phyloP scores from a whole-genome alignment of 2,329 filamentous ascomycete genomes.

The Dactylellina haptotyla region DNA sequence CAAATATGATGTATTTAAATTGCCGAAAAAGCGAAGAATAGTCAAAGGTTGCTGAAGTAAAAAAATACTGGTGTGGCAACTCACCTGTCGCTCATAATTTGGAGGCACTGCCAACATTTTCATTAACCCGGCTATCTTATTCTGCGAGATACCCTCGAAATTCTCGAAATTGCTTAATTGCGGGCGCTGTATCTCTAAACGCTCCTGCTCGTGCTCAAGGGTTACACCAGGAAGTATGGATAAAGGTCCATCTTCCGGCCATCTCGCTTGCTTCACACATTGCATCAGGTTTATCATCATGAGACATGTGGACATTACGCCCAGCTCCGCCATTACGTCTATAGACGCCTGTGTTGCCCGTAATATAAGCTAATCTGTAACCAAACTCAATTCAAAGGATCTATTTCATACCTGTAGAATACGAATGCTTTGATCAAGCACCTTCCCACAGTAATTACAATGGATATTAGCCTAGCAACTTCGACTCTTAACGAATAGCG shows the following conservation, averaged over 20 bases:
- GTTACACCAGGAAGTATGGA: conserved; percentile 81
- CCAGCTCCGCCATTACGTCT: conserved; percentile 91
- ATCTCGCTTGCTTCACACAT: conserved; percentile 89
- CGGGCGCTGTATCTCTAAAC: conserved; percentile 10
- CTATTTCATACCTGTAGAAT: conserved; percentile 74
- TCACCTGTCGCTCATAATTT: conserved; percentile 52
- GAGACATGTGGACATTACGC: conserved; percentile 78
- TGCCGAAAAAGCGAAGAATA: conserved; percentile 17
- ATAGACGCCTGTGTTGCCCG: conserved; percentile 72
- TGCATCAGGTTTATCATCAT: conserved; percentile 88
- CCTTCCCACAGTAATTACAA: conserved; percentile 66
- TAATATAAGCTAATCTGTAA: conserved; percentile 34
- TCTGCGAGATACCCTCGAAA: conserved; percentile 36
- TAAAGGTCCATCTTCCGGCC: conserved; percentile 83
- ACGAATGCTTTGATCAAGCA: conserved; percentile 95
- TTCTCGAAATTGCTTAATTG: conserved; percentile 37
- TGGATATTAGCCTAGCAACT: conserved; percentile 17
- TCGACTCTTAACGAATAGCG: not conserved
- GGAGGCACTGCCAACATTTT: conserved; percentile 31
- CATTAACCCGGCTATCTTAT: conserved; percentile 16
- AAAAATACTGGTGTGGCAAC: not conserved
- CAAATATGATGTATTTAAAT: conserved; percentile 4
- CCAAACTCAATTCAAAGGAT: not conserved
- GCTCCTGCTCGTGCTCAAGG: conserved; percentile 59
- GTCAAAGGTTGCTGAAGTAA: not conserved